A percentile compares a stretch with the other conserved stretches of the same genome.
These are phyloP conservation scores for Teratosphaeria zuluensis DNA, from an alignment of 2,329 filamentous ascomycete genomes.

Conservation along the genomic window DNA sequence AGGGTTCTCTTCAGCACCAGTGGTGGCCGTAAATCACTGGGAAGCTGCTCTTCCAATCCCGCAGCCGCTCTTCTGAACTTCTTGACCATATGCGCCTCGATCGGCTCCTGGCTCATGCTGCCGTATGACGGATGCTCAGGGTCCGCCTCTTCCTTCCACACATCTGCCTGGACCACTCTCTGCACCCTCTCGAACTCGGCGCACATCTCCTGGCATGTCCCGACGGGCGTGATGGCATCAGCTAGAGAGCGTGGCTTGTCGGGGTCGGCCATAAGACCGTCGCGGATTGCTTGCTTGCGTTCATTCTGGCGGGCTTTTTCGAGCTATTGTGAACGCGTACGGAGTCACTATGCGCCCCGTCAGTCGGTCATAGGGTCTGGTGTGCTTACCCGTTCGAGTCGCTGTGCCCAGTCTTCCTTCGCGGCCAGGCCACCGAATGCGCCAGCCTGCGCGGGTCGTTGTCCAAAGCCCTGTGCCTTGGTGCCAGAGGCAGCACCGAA, in stretches of 20 bases:
- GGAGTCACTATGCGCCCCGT: conserved; percentile 19
- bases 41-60: conserved; percentile 52
- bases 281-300: conserved; percentile 41
- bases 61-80: conserved; percentile 54
- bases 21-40: conserved; percentile 54
- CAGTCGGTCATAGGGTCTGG: conserved; percentile 9
- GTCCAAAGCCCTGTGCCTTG: conserved; percentile 1
- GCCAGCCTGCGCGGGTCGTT: background rate
- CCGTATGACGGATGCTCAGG: conserved; percentile 15
- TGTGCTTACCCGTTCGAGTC: conserved; percentile 6
- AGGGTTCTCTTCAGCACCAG: conserved; percentile 33
- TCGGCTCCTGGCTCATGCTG: conserved; percentile 29
- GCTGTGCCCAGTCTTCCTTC: conserved; percentile 5
- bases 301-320: conserved; percentile 42
- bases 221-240: conserved; percentile 52
- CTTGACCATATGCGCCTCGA: conserved; percentile 52
- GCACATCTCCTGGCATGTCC: conserved; percentile 55
- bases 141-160: conserved; percentile 49
- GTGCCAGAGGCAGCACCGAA: background rate
- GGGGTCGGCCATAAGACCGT: conserved; percentile 49
- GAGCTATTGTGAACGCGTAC: conserved; percentile 21
- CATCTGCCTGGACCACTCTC: conserved; percentile 52
- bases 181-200: conserved; percentile 54
- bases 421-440: conserved; percentile 1
- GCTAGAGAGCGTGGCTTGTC: conserved; percentile 50